These are phyloP conservation scores for Pseudohalonectria lignicola DNA, from an alignment of 2,329 filamentous ascomycete genomes.

Conservation along the genomic window DNA sequence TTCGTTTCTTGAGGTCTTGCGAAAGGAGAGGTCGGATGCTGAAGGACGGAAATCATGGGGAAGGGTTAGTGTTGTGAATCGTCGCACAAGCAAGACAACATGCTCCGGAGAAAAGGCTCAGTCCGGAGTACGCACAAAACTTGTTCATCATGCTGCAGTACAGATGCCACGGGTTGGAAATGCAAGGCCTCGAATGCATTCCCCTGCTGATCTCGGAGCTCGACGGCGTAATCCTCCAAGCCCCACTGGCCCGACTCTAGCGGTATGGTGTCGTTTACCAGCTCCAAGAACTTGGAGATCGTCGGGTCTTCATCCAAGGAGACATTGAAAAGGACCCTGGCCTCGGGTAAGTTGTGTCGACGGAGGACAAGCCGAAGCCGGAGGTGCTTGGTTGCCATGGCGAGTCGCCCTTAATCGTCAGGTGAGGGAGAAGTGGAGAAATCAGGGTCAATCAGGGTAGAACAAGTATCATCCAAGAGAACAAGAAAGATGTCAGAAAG, in stretches of 20 bases:
- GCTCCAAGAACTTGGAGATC: slow-evolving; percentile 63
- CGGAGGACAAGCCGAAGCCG: slow-evolving; percentile 64
- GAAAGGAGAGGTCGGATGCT: slow-evolving; percentile 71
- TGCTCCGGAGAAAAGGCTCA: neutral
- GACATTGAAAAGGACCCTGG: slow-evolving; percentile 62
- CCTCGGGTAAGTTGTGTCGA: slow-evolving; percentile 62
- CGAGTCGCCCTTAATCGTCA: no score
- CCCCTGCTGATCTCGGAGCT: slow-evolving; percentile 46
- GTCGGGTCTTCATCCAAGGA: slow-evolving; percentile 49
- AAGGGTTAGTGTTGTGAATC: slow-evolving; percentile 2
- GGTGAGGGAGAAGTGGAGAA: no score
- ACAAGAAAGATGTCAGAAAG: neutral
- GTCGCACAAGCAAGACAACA: neutral
- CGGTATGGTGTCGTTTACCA: slow-evolving; percentile 70
- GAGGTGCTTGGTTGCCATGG: slow-evolving; percentile 34
- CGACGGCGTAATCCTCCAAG: slow-evolving; percentile 80
- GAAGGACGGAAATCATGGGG: neutral
- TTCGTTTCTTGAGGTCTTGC: slow-evolving; percentile 62
- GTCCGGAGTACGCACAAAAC: slow-evolving; percentile 49
- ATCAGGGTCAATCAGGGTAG: neutral
- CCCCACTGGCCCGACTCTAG: slow-evolving; percentile 77
- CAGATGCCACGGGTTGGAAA: slow-evolving; percentile 58
- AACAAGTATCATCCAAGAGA: neutral
- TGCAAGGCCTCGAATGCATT: slow-evolving; percentile 76
- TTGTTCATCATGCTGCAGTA: slow-evolving; percentile 76